Evolutionary conservation across 345 rosid species (phyloP).

Genomic region (Gossypium ekmanianum): DNA sequence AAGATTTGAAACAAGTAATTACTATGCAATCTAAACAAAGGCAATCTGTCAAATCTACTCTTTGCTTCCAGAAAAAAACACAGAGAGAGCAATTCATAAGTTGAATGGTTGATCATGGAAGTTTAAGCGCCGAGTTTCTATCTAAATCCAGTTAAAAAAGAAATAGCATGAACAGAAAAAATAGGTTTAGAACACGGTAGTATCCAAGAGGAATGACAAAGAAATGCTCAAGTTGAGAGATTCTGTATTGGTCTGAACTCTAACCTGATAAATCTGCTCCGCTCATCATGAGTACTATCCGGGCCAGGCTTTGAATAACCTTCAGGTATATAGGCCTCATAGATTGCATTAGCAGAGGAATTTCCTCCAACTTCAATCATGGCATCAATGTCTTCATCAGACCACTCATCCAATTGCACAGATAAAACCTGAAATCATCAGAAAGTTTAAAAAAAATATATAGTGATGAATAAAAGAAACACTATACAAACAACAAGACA

Average conservation of each 20-base stretch:
- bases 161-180: neutral
- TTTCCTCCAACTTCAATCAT: no score
- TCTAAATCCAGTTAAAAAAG: neutral
- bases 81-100: neutral
- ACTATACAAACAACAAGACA: no score
- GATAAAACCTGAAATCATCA: no score
- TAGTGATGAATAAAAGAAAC: no score
- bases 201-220: neutral
- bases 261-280: constrained; percentile 36
- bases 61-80: neutral
- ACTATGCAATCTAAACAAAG: constrained; percentile 11
- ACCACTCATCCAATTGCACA: no score
- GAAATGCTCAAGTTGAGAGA: neutral
- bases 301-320: no score
- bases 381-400: no score
- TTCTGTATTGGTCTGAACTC: constrained; percentile 9
- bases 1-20: constrained; percentile 22
- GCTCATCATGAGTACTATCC: no score
- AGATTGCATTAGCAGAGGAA: no score
- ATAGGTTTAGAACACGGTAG: neutral
- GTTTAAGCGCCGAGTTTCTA: neutral
- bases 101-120: neutral
- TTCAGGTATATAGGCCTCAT: no score
- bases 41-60: neutral
- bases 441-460: no score